Conservation (phyloP, 768 basidiomycete species). For the Pleurotus eryngii region DNA sequence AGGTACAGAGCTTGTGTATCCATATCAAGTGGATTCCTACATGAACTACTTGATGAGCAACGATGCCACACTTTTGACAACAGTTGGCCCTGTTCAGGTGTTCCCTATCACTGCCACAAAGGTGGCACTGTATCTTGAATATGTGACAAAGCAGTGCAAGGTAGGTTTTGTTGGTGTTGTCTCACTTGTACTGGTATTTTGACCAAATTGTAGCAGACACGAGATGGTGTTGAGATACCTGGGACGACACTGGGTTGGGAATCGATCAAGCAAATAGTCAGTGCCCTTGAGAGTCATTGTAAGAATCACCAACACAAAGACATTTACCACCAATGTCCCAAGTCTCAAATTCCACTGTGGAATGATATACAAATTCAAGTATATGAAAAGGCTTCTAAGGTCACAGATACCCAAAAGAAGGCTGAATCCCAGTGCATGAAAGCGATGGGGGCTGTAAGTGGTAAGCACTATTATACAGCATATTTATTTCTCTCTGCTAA, state of each 20-base stretch:
- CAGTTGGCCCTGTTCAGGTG: slow-evolving; percentile 13
- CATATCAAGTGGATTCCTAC: slow-evolving; percentile 24
- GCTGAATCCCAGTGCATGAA: slow-evolving; percentile 17
- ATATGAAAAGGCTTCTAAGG: slow-evolving; percentile 15
- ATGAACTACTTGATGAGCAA: slow-evolving; percentile 17
- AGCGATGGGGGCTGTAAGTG: slow-evolving; percentile 15
- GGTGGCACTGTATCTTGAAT: slow-evolving; percentile 25
- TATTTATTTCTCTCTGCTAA: background rate
- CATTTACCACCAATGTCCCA: slow-evolving; percentile 11
- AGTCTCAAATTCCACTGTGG: slow-evolving; percentile 17
- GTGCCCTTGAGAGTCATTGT: slow-evolving; percentile 22
- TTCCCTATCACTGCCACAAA: slow-evolving; percentile 28
- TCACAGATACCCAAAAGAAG: slow-evolving; percentile 16
- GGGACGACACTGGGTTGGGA: slow-evolving; percentile 25
- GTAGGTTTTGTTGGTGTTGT: slow-evolving; percentile 18
- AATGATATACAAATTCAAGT: slow-evolving; percentile 15
- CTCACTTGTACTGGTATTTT: background rate
- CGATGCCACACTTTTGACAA: slow-evolving; percentile 9
- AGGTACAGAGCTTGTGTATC: slow-evolving; percentile 20
- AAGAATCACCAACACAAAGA: slow-evolving; percentile 17
- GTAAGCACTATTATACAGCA: slow-evolving; percentile 1
- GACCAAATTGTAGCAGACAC: slow-evolving; percentile 2
- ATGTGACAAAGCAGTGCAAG: slow-evolving; percentile 25
- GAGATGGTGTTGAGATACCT: slow-evolving; percentile 13
- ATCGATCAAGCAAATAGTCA: no score